Evolutionary conservation across 2,329 filamentous ascomycete genomes (phyloP).

Genomic region (Cladosporium velox): DNA sequence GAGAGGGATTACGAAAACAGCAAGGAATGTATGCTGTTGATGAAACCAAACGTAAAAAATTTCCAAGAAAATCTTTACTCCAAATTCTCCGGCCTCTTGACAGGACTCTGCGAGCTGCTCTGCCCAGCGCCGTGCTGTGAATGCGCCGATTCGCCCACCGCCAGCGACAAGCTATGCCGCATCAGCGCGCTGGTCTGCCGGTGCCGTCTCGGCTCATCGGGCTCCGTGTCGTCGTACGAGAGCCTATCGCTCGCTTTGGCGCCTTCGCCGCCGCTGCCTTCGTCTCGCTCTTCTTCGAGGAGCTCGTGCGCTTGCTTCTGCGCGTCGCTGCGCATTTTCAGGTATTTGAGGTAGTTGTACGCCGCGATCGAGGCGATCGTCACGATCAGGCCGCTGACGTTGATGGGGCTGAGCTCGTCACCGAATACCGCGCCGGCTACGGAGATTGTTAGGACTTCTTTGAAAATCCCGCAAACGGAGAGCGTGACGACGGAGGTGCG

Average conservation of each 20-base stretch:
- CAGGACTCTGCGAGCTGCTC: slow-evolving; percentile 41
- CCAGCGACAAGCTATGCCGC: slow-evolving; percentile 27
- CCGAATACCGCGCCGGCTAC: slow-evolving; percentile 86
- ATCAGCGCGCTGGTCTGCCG: slow-evolving; percentile 36
- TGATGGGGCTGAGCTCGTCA: slow-evolving; percentile 83
- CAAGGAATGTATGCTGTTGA: neutral
- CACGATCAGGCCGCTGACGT: slow-evolving; percentile 81
- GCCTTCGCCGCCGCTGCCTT: slow-evolving; percentile 14
- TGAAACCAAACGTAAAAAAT: neutral
- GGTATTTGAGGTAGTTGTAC: slow-evolving; percentile 95
- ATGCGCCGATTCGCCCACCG: slow-evolving; percentile 11
- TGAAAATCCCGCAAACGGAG: slow-evolving; percentile 97
- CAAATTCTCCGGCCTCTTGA: slow-evolving; percentile 49
- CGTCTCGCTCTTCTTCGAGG: slow-evolving; percentile 16
- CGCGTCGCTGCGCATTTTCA: slow-evolving; percentile 81
- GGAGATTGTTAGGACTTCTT: slow-evolving; percentile 94
- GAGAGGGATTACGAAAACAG: neutral
- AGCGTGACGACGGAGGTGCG: slow-evolving; percentile 94
- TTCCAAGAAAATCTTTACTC: slow-evolving; percentile 35
- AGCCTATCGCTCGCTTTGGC: slow-evolving; percentile 20
- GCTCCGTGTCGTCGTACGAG: slow-evolving; percentile 25
- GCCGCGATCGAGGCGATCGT: slow-evolving; percentile 83
- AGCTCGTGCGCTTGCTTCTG: slow-evolving; percentile 43
- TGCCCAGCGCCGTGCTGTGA: slow-evolving; percentile 20
- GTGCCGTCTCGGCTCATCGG: slow-evolving; percentile 27